Percentiles rank a stretch among this genome's conserved stretches.
Evolutionary conservation across 148 eudicot genomes (phyloP).

Genomic region (Hydrangea macrophylla): DNA sequence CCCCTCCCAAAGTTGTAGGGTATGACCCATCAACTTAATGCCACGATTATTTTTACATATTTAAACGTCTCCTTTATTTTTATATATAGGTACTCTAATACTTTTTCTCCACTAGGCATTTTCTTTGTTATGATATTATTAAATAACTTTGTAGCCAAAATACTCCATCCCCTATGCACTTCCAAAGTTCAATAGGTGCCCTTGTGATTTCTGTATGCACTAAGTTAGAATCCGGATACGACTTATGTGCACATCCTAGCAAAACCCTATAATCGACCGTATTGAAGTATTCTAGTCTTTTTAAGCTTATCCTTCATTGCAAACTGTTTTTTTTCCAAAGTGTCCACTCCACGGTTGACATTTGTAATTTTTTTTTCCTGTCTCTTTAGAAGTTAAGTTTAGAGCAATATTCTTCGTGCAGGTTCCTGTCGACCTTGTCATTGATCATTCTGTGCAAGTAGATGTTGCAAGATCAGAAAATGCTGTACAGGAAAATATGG

Average conservation of each 20-base stretch:
- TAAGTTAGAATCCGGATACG: no score
- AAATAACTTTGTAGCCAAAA: not conserved
- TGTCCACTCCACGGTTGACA: no score
- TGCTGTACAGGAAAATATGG: constrained; percentile 65
- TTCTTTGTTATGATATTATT: not conserved
- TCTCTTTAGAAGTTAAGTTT: not conserved
- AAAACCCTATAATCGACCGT: not conserved
- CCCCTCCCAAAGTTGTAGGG: no score
- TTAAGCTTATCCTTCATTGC: not conserved
- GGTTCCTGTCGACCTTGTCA: constrained; percentile 74
- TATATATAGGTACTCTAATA: no score
- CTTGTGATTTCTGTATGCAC: no score
- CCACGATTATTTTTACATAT: no score
- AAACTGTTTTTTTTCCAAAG: not conserved
- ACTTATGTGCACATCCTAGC: not conserved
- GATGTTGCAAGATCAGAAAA: constrained; percentile 64
- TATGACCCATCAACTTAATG: no score
- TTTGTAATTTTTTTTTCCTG: not conserved
- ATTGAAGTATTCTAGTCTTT: not conserved
- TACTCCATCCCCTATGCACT: no score
- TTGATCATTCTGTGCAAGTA: constrained; percentile 70
- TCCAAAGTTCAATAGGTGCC: no score
- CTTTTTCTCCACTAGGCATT: no score
- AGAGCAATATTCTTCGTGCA: constrained; percentile 18
- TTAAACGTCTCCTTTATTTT: no score